Evolutionary conservation across 2,329 filamentous ascomycete species (phyloP).

Genomic region (Curvularia sp.): DNA sequence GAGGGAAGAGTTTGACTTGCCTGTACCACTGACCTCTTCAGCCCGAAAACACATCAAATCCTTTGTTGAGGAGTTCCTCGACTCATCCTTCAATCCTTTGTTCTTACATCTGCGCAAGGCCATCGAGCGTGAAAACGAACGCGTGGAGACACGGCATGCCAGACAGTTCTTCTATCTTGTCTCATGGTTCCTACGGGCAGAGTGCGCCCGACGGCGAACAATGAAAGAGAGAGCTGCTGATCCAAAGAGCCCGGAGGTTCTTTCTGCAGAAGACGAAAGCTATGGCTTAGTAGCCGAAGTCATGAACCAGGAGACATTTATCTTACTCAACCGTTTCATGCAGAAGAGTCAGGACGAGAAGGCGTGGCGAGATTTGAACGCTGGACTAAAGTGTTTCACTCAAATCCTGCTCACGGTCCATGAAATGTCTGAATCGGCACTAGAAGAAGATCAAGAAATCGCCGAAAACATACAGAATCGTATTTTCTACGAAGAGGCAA

Average conservation of each 20-base stretch:
- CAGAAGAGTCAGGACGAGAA: slow-evolving; percentile 81
- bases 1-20: slow-evolving; percentile 73
- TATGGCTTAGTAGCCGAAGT: slow-evolving; percentile 90
- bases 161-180: slow-evolving; percentile 92
- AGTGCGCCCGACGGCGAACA: slow-evolving; percentile 71
- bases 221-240: slow-evolving; percentile 61
- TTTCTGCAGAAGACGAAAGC: slow-evolving; percentile 66
- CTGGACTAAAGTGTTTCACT: slow-evolving; percentile 92
- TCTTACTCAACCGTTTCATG: slow-evolving; percentile 84
- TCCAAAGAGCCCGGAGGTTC: slow-evolving; percentile 50
- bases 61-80: slow-evolving; percentile 92
- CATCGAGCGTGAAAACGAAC: slow-evolving; percentile 85
- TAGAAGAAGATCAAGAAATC: slow-evolving; percentile 96
- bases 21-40: slow-evolving; percentile 70
- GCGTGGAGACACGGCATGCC: slow-evolving; percentile 77
- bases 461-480: slow-evolving; percentile 95
- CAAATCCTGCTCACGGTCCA: slow-evolving; percentile 92
- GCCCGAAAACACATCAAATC: slow-evolving; percentile 78
- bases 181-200: slow-evolving; percentile 90
- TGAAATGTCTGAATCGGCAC: slow-evolving; percentile 82
- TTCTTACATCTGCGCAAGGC: slow-evolving; percentile 87
- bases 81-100: slow-evolving; percentile 89
- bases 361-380: slow-evolving; percentile 83
- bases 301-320: slow-evolving; percentile 93
- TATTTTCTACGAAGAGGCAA: slow-evolving; percentile 98